Evolutionary conservation across 495 filamentous ascomycete genomes (phyloP), one percentile per base, ranked within the genome.

Genomic region (Aspergillus baeticus): DNA sequence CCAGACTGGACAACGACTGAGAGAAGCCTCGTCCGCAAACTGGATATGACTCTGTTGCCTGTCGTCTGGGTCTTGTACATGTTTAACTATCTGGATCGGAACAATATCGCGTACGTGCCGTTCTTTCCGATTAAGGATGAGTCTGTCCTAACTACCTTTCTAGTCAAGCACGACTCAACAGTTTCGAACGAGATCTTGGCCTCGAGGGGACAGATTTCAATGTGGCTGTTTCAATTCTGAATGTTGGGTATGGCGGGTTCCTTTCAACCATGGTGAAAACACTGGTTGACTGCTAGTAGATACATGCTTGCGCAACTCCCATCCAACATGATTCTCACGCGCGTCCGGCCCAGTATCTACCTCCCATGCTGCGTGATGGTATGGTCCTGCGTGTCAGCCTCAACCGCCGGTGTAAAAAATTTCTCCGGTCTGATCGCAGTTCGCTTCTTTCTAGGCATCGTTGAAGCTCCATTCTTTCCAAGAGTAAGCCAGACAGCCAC

Each of bases 391-490:
- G 83, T 90, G 50, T 87, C 84, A 0, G 80, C 81, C 0, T 71
- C 75, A 1, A 84, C 84, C 3, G 82, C 82, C 23, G 76, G 70
- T 14, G 79, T 78, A 0, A 66, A 70, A 21, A 85, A 69, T 58
- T 85, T 77, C 57, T 74, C 74, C 35, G 83, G 86, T 6, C 73
- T 89, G 58, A 68, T 86, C 15, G 83, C 77, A 14, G 77, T 81
- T 31, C 82, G 86, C 5, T 90, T 90, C 75, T 81, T 86, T 54
- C 73, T 89, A 0, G 86, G 87, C 46, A 84, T 88, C 39, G 78
- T 77, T 11, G 78, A 81, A 58, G 75, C 75, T 20, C 71, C 72
- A 0, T 78, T 74, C 61, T 65, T 75, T 21, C 33, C 26, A 8
- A 8, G 26, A 8, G 21, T 41, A 8, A 46, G 38, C 46, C 34